A percentile compares a stretch with the other conserved stretches of the same genome.
Conservation (phyloP, 2,329 filamentous ascomycete species). For the Neofusicoccum cordaticola region DNA sequence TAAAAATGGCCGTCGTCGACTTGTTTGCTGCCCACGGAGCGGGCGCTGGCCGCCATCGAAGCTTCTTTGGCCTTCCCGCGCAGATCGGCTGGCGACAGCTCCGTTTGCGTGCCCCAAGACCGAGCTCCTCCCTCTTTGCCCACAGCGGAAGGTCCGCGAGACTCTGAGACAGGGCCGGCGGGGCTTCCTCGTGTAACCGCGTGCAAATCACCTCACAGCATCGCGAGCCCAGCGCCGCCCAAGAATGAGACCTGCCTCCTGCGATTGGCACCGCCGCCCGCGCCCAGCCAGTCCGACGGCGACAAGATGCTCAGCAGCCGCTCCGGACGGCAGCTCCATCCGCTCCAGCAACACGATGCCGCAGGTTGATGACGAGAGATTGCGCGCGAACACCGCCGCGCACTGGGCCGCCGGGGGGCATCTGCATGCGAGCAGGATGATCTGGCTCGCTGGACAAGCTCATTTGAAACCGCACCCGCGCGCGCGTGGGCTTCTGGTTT, state of each 20-base stretch:
- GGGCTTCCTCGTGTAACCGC: constrained; percentile 10
- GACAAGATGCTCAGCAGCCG: not conserved
- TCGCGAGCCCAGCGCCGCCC: not conserved
- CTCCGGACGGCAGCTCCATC: not conserved
- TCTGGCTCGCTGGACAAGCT: constrained; percentile 6
- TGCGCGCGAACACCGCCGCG: not conserved
- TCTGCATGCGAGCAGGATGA: constrained; percentile 4
- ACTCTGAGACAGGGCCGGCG: constrained; percentile 8
- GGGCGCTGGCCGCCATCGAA: not conserved
- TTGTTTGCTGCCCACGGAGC: not conserved
- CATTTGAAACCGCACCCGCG: not conserved
- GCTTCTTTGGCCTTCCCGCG: constrained; percentile 11
- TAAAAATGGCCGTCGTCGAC: not conserved
- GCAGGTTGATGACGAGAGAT: constrained; percentile 13
- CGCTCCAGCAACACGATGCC: not conserved
- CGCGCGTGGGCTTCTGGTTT: not conserved
- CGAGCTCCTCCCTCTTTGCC: not conserved
- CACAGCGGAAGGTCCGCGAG: not conserved
- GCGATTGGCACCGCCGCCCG: not conserved
- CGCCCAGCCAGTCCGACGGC: not conserved
- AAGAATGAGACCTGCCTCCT: not conserved
- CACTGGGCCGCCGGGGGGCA: not conserved
- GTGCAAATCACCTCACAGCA: constrained; percentile 1
- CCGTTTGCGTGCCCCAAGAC: not conserved
- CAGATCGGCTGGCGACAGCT: not conserved